Evolutionary conservation across 192 early-diverging fungal genomes (phyloP).

Genomic region (Umbelopsis ramanniana): DNA sequence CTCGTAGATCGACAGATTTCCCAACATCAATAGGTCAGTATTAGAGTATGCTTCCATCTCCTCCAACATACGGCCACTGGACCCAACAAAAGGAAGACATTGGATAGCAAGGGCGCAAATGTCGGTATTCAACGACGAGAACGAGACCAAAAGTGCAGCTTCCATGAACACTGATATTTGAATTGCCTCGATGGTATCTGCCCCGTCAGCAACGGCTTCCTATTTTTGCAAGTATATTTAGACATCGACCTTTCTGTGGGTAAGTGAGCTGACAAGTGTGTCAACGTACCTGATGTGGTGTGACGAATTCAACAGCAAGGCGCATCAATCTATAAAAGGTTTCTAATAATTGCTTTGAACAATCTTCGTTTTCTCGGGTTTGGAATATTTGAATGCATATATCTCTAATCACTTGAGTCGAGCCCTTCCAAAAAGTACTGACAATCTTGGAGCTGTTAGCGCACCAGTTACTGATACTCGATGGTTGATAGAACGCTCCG

Average conservation of each 20-base stretch:
- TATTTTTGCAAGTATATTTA: conserved; percentile 8
- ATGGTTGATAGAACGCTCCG: conserved; percentile 65
- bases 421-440: conserved; percentile 74
- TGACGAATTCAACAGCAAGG: conserved; percentile 55
- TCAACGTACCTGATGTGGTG: conserved; percentile 43
- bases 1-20: conserved; percentile 67
- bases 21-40: conserved; percentile 53
- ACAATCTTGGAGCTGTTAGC: conserved; percentile 62
- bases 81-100: conserved; percentile 69
- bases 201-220: conserved; percentile 47
- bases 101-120: conserved; percentile 53
- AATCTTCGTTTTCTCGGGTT: conserved; percentile 62
- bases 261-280: not conserved
- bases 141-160: conserved; percentile 68
- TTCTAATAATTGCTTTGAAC: conserved; percentile 60
- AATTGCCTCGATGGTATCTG: conserved; percentile 64
- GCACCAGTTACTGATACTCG: conserved; percentile 79
- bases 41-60: conserved; percentile 51
- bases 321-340: conserved; percentile 64
- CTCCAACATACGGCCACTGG: conserved; percentile 67
- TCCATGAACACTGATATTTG: conserved; percentile 71
- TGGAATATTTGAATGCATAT: conserved; percentile 77
- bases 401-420: conserved; percentile 42
- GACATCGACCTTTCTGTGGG: not conserved
- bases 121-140: conserved; percentile 70